Conservation (phyloP, 768 basidiomycete species). For the Russula sp. region DNA sequence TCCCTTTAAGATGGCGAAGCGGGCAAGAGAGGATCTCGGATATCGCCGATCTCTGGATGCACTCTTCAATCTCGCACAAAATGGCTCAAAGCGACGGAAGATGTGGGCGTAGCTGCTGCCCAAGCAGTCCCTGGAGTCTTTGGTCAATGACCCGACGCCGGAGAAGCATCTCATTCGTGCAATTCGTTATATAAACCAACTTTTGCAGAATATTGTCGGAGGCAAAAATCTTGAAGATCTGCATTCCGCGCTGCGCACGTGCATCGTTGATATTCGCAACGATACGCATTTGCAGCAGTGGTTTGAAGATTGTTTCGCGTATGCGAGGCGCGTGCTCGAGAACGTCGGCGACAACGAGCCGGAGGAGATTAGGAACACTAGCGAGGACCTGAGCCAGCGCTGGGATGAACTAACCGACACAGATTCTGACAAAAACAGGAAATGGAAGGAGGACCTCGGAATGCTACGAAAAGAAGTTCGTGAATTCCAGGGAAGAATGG, state of each 20-base stretch:
- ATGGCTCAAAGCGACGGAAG: constrained; percentile 46
- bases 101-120: constrained; percentile 40
- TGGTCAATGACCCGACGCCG: constrained; percentile 55
- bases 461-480: constrained; percentile 38
- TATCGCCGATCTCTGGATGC: constrained; percentile 53
- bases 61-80: constrained; percentile 48
- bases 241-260: constrained; percentile 35
- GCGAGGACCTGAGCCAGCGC: constrained; percentile 39
- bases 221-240: constrained; percentile 45
- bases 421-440: constrained; percentile 34
- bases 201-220: constrained; percentile 49
- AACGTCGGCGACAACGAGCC: constrained; percentile 47
- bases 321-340: constrained; percentile 40
- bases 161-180: constrained; percentile 55
- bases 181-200: constrained; percentile 32
- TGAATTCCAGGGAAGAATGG: constrained; percentile 40
- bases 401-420: constrained; percentile 45
- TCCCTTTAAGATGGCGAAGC: constrained; percentile 48
- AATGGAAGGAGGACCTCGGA: constrained; percentile 48
- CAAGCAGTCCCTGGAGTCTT: constrained; percentile 41
- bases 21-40: constrained; percentile 52
- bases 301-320: constrained; percentile 47
- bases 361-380: constrained; percentile 36
- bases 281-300: constrained; percentile 47
- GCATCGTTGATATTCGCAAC: constrained; percentile 41